phyloP scores from a whole-genome alignment of 768 basidiomycete species.

The Psilocybe azurescens region DNA sequence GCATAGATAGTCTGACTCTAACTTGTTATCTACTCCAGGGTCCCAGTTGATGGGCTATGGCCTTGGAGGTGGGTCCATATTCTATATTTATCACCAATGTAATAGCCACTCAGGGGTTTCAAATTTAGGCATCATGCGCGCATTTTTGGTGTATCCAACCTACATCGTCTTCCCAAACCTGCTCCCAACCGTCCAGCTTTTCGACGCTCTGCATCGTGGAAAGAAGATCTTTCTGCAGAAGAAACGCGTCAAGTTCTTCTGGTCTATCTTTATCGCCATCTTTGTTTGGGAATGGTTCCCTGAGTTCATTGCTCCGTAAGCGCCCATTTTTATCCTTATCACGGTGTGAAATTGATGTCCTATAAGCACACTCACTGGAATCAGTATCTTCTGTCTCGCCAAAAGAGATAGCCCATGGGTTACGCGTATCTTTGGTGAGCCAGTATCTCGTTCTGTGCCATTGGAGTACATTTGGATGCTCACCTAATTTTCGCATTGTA shows the following conservation, averaged over 20 bases:
- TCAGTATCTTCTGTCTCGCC: conserved; percentile 63
- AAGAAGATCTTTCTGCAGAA: conserved; percentile 47
- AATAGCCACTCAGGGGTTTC: background rate
- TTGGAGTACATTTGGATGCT: background rate
- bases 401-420: conserved; percentile 53
- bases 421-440: conserved; percentile 57
- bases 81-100: conserved; percentile 10
- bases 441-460: background rate
- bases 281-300: conserved; percentile 65
- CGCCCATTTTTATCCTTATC: conserved; percentile 24
- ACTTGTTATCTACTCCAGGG: conserved; percentile 18
- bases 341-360: conserved; percentile 28
- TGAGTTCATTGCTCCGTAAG: conserved; percentile 48
- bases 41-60: conserved; percentile 49
- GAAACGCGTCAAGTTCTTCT: conserved; percentile 65
- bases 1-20: background rate
- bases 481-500: conserved; percentile 10
- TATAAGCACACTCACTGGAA: conserved; percentile 56
- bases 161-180: conserved; percentile 49
- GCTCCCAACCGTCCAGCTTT: conserved; percentile 41
- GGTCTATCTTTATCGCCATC: conserved; percentile 55
- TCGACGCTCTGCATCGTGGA: conserved; percentile 51
- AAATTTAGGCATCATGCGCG: conserved; percentile 43
- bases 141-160: conserved; percentile 59
- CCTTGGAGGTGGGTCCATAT: conserved; percentile 33